Base-by-base conservation (phyloP, 108 stramenopile species). In the Skeletonema tropicum region DNA sequence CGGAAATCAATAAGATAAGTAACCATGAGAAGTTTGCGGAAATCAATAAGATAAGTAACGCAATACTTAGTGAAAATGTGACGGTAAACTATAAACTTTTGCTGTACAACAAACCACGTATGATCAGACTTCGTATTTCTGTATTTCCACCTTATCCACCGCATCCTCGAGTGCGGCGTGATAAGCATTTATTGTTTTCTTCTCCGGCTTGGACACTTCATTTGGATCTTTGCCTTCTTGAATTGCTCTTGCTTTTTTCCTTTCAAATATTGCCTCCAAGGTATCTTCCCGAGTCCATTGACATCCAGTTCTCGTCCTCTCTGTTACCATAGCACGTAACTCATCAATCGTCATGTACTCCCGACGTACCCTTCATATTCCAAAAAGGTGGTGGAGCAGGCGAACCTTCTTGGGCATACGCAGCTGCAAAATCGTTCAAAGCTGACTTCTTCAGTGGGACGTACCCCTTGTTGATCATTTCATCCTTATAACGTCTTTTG, bases 221-320 rank as follows among this genome's bases (percentile, higher is more conserved):
- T 21, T 55, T 0, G 52, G 52, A 25, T 55, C 52, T 55, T 55
- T 55, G 52, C 52, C 23, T 0, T 55, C 52, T 25, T 55, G 7
- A 7, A 25, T 10, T 23, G 52, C 52, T 25, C 23, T 55, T 55
- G 52, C 52, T 23, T 55, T 55, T 9, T 55, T 55, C 9, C 9
- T 23, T 55, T 55, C 52, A 55, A 23, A 55, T 21, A 55, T 55
- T 55, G 52, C 52, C 23, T 8, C 52, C 52, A 2, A 23, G 0
- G 52, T 55, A 23, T 55, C 21, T 10, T 23, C 52, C 21, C 52
- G 52, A 55, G 52, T 55, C 52, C 52, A 55, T 55, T n/a, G n/a
- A 6, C 19, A n/a, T 19, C 48, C 48, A 49, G 48, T 49, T 19
- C 17, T 55, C 23, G 19, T 7, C 19, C 9, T 55, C 7, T 21